Evolutionary conservation across 2,329 filamentous ascomycete species (phyloP).

Genomic region (Trichophaea hybrida): DNA sequence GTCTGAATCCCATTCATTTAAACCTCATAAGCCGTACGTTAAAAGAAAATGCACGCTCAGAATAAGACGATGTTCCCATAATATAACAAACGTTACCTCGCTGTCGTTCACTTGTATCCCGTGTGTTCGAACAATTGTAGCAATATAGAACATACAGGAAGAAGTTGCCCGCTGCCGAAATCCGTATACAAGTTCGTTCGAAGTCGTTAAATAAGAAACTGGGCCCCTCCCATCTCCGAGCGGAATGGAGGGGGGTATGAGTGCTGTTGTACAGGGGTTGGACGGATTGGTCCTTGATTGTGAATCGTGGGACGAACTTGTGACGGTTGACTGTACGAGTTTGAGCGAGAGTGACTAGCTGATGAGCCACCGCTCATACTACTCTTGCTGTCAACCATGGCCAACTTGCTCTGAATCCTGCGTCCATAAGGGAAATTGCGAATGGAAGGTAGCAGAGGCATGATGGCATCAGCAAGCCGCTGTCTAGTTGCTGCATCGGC

Average conservation of each 20-base stretch:
- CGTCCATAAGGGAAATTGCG: conserved; percentile 88
- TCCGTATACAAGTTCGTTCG: conserved; percentile 18
- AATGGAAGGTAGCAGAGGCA: conserved; percentile 69
- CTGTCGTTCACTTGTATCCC: conserved; percentile 11
- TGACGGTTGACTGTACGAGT: conserved; percentile 21
- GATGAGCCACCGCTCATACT: conserved; percentile 26
- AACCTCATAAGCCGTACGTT: conserved; percentile 15
- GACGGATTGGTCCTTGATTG: conserved; percentile 5
- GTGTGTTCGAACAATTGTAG: conserved; percentile 9
- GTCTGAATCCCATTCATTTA: conserved; percentile 12
- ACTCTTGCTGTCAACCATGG: conserved; percentile 21
- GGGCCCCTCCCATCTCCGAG: conserved; percentile 3
- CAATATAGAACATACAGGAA: conserved; percentile 14
- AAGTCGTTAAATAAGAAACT: conserved; percentile 16
- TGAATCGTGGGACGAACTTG: neutral
- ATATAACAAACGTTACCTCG: conserved; percentile 18
- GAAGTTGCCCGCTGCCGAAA: conserved; percentile 10
- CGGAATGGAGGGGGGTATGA: conserved; percentile 15
- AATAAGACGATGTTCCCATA: conserved; percentile 17
- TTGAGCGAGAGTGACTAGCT: conserved; percentile 15
- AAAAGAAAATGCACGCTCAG: conserved; percentile 18
- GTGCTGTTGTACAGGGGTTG: conserved; percentile 22
- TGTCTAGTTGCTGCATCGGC: conserved; percentile 58
- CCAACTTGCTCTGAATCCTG: conserved; percentile 79
- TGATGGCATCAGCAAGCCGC: conserved; percentile 67